A percentile compares a stretch with the other conserved stretches of the same genome.
These are phyloP conservation scores for Rhizopogon rudus DNA, from an alignment of 768 basidiomycete species.

Conservation along the genomic window DNA sequence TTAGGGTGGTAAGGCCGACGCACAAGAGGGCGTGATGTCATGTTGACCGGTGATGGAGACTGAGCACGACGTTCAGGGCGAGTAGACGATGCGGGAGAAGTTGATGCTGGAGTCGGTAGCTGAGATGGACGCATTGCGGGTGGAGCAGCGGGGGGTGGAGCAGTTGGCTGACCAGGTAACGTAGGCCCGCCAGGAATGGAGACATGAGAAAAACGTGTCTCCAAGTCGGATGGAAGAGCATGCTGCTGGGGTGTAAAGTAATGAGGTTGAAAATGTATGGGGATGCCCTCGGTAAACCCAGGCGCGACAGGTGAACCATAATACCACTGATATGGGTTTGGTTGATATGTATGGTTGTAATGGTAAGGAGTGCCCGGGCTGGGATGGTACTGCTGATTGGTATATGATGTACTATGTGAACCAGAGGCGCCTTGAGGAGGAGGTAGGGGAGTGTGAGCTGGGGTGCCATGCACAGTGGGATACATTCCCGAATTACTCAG, in stretches of 20 bases:
- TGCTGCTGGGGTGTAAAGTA: constrained; percentile 27
- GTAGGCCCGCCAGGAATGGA: constrained; percentile 11
- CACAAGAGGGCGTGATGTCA: constrained; percentile 18
- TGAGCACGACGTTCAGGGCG: background rate
- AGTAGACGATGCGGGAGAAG: background rate
- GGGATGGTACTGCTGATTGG: constrained; percentile 17
- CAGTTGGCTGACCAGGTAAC: constrained; percentile 1
- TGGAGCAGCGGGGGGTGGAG: background rate
- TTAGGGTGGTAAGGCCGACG: constrained; percentile 67
- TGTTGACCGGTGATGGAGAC: constrained; percentile 2
- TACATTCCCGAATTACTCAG: constrained; percentile 14
- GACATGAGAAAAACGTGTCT: constrained; percentile 13
- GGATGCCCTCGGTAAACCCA: constrained; percentile 24
- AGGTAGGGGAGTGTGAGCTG: constrained; percentile 13
- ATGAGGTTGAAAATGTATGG: constrained; percentile 27
- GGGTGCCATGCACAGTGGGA: constrained; percentile 20
- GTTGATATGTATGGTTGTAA: constrained; percentile 33
- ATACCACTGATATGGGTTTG: constrained; percentile 46
- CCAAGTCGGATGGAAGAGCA: constrained; percentile 14
- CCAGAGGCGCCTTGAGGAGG: constrained; percentile 16
- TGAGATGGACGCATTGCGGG: background rate
- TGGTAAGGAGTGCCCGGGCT: constrained; percentile 29
- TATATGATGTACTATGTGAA: constrained; percentile 16
- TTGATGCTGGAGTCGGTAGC: background rate
- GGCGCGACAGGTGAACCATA: constrained; percentile 20